Evolutionary conservation across 108 stramenopile genomes (phyloP), one percentile per base, ranked within the genome.

Genomic region (Skeletonema menzelii): DNA sequence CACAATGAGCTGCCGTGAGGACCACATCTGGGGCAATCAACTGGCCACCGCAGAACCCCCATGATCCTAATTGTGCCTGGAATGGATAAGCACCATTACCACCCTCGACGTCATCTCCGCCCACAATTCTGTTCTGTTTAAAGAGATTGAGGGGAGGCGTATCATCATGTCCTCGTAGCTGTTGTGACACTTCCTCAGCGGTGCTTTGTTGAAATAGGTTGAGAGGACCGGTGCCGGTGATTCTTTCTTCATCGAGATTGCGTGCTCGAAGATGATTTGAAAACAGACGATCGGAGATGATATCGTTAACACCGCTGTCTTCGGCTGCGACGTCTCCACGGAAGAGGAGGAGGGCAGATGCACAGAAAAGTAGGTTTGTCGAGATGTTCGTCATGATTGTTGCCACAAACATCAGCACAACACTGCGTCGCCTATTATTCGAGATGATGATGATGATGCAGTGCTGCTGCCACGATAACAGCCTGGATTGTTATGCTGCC

Each of bases 1-100:
- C 8, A 30, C 82, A 83, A 58, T 83, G 82, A 3, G 82, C 82
- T 32, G 82, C 82, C 27, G 82, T 67, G 0, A 83, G 19, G 14
- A 83, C 27, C 19, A 83, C 64, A 31, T 83, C 77, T 13, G 77
- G 62, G 22, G 67, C 64, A 32, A 83, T 83, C n/a, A 83, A 53
- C 13, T 60, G 27, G 15, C 57, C 82, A 5, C 82, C 82, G 40
- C 82, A 83, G 14, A 3, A 42, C 40, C 15, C 40, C 15, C 15
- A n/a, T n/a, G n/a, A n/a, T 0, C 40, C 40, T 15, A 42, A 2
- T 42, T 42, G 40, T n/a, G 5, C 15, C n/a, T 42, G 40, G 5
- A 42, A 42, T 1, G 40, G 40, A 15, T 42, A 42, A 2, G 11
- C 40, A 4, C 15, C 40, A n/a, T 42, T 42, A 4, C 15, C 15